Conservation (phyloP, 2,329 filamentous ascomycete genomes). For the Emmonsia crescens region DNA sequence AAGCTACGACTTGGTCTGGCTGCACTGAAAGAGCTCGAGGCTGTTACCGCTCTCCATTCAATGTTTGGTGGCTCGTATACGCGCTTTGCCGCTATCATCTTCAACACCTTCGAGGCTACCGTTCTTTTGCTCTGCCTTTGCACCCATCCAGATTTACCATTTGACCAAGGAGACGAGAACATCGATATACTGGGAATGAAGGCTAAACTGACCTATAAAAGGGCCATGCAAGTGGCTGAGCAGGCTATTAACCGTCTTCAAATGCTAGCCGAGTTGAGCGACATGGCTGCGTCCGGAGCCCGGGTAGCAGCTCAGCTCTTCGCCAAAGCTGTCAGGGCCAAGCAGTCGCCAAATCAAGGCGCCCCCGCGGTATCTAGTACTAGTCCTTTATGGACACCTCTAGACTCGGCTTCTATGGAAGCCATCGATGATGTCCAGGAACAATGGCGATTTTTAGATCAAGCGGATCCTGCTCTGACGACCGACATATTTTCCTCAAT, state of each 20-base stretch:
- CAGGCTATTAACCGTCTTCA: constrained; percentile 1
- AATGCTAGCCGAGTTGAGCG: not conserved
- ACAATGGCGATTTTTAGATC: not conserved
- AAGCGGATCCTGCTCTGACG: not conserved
- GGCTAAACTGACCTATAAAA: not conserved
- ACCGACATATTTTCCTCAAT: not conserved
- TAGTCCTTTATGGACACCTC: not conserved
- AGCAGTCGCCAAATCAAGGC: not conserved
- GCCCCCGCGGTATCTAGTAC: not conserved
- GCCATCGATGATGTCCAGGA: not conserved
- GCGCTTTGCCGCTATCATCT: constrained; percentile 2
- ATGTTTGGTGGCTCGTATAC: constrained; percentile 2
- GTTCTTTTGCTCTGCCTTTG: constrained; percentile 3
- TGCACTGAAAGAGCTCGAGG: not conserved
- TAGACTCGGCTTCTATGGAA: not conserved
- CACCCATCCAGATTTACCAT: not conserved
- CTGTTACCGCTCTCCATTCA: not conserved
- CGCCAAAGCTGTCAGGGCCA: not conserved
- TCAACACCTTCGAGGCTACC: constrained; percentile 2
- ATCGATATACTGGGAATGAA: not conserved
- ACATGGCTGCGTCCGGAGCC: not conserved
- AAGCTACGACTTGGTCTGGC: not conserved
- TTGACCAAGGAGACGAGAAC: not conserved
- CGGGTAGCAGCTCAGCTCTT: not conserved
- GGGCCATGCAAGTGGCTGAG: not conserved